Conservation (phyloP, 805 yeast species). For the Saccharomycopsis olivae region DNA sequence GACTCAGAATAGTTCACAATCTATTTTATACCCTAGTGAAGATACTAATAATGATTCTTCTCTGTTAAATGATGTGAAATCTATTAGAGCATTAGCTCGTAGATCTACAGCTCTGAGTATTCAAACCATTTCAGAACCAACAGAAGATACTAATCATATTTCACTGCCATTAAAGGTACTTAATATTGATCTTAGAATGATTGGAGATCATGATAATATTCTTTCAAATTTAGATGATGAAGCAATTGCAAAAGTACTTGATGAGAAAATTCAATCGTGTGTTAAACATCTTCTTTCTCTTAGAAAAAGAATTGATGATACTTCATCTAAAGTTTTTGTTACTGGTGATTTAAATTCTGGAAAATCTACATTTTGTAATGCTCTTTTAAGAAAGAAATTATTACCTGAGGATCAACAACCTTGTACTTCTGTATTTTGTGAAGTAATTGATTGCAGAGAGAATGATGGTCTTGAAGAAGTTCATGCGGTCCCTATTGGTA, state of each 20-base stretch:
- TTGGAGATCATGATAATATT: slow-evolving; percentile 29
- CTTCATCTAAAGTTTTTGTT: slow-evolving; percentile 85
- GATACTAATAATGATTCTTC: slow-evolving; percentile 23
- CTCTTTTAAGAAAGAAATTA: slow-evolving; percentile 62
- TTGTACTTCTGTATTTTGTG: slow-evolving; percentile 92
- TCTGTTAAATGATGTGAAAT: slow-evolving; percentile 22
- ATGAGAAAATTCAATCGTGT: slow-evolving; percentile 54
- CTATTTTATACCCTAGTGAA: slow-evolving; percentile 51
- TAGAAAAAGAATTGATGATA: slow-evolving; percentile 79
- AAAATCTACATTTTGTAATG: slow-evolving; percentile 91
- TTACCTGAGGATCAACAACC: slow-evolving; percentile 98
- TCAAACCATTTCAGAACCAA: slow-evolving; percentile 14
- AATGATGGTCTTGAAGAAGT: slow-evolving; percentile 78
- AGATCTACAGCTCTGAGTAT: slow-evolving; percentile 21
- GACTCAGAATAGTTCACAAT: slow-evolving; percentile 46
- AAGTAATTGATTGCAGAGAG: slow-evolving; percentile 74
- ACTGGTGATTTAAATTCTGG: slow-evolving; percentile 98
- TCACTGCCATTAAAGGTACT: slow-evolving; percentile 29
- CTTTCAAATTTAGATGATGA: slow-evolving; percentile 52
- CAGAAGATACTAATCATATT: slow-evolving; percentile 15
- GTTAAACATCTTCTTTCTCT: slow-evolving; percentile 59
- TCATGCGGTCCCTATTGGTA: slow-evolving; percentile 69
- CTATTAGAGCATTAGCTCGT: slow-evolving; percentile 19
- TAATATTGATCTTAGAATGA: slow-evolving; percentile 49
- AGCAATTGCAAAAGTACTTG: slow-evolving; percentile 59